Evolutionary conservation across 2,329 filamentous ascomycete genomes (phyloP).

Genomic region (Bipolaris oryzae): DNA sequence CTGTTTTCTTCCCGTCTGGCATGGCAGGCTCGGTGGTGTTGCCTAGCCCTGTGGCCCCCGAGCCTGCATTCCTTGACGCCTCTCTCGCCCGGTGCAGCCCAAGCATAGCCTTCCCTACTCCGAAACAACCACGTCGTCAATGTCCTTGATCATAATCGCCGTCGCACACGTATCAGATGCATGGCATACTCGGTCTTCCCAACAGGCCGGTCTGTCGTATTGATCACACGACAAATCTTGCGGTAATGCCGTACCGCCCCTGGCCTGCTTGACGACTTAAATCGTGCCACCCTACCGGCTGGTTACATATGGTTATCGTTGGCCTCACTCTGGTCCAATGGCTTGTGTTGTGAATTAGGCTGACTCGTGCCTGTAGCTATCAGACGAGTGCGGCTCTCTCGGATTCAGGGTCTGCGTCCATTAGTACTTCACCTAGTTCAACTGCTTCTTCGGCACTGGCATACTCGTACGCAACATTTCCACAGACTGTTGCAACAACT

Average conservation of each 20-base stretch:
- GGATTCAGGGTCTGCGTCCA: constrained; percentile 62
- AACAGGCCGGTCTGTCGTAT: constrained; percentile 50
- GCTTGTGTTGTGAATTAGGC: constrained; percentile 39
- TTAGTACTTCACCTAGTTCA: constrained; percentile 59
- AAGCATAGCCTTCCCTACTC: constrained; percentile 45
- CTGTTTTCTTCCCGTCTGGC: constrained; percentile 37
- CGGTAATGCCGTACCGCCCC: constrained; percentile 46
- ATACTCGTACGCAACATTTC: constrained; percentile 52
- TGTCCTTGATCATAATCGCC: constrained; percentile 40
- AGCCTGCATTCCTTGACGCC: constrained; percentile 45
- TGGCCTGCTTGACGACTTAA: constrained; percentile 47
- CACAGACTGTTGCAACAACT: constrained; percentile 38
- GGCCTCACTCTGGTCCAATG: constrained; percentile 39
- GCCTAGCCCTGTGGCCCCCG: constrained; percentile 45
- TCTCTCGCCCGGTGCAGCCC: constrained; percentile 45
- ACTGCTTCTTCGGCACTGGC: constrained; percentile 55
- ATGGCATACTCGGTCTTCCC: constrained; percentile 47
- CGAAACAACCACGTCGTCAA: constrained; percentile 52
- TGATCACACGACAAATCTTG: constrained; percentile 54
- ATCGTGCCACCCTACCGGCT: constrained; percentile 46
- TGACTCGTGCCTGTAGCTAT: constrained; percentile 55
- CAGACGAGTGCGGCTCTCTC: constrained; percentile 58
- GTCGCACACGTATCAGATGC: constrained; percentile 48
- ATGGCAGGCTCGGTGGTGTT: constrained; percentile 44
- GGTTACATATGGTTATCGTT: constrained; percentile 49